These are phyloP conservation scores for Suhomyces coccinellae DNA, from an alignment of 1,139 yeast genomes.

Conservation along the genomic window DNA sequence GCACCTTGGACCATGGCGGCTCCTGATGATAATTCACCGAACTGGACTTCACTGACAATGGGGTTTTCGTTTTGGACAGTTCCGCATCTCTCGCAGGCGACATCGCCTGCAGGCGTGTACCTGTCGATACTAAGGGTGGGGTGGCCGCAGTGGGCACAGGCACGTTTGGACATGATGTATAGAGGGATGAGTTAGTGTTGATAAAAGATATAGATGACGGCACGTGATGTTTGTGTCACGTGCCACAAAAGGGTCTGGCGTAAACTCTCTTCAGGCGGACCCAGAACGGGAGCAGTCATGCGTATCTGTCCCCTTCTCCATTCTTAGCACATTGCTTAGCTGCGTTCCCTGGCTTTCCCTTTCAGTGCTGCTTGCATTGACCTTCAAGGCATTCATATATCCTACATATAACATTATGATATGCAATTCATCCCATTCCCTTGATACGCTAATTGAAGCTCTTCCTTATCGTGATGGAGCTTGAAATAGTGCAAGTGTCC, in stretches of 20 bases:
- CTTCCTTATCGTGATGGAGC: too few relatives aligned
- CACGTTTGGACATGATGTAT: conserved; percentile 18
- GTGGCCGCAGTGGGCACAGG: conserved; percentile 37
- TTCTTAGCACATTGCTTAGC: too few relatives aligned
- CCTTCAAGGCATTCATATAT: neutral
- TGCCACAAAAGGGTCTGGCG: neutral
- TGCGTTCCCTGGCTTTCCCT: too few relatives aligned
- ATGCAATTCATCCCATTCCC: too few relatives aligned
- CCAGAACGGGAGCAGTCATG: neutral
- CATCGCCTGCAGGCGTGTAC: conserved; percentile 66
- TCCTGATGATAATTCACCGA: conserved; percentile 88
- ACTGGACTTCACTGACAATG: conserved; percentile 91
- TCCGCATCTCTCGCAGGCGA: conserved; percentile 83
- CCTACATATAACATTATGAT: neutral
- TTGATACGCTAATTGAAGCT: too few relatives aligned
- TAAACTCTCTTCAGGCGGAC: too few relatives aligned
- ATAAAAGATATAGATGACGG: neutral
- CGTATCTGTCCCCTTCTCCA: too few relatives aligned
- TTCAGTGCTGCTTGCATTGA: neutral
- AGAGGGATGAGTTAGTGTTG: neutral
- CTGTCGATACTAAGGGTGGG: conserved; percentile 34
- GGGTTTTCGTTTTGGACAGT: conserved; percentile 88
- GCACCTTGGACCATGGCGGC: conserved; percentile 97
- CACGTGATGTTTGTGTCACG: neutral
- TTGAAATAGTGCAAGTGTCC: too few relatives aligned